These are phyloP conservation scores for Termitomyces sp. DNA, from an alignment of 768 basidiomycete genomes.

Conservation along the genomic window DNA sequence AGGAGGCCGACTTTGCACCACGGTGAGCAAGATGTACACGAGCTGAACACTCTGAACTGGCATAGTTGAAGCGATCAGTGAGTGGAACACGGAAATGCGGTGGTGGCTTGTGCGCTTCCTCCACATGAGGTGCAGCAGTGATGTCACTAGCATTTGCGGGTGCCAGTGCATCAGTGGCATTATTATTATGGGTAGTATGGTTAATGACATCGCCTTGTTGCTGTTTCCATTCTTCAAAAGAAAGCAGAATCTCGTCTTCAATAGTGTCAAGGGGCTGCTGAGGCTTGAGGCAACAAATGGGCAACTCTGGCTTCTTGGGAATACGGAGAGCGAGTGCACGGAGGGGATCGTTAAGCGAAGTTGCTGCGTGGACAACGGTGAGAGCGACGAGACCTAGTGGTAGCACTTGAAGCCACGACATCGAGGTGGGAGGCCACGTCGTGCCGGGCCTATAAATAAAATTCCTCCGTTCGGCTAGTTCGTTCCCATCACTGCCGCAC, in stretches of 20 bases:
- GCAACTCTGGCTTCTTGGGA: constrained; percentile 47
- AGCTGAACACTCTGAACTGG: constrained; percentile 88
- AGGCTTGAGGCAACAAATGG: constrained; percentile 67
- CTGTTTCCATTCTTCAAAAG: constrained; percentile 87
- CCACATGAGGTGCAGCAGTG: constrained; percentile 17
- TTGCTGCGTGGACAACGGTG: constrained; percentile 11
- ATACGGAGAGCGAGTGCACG: constrained; percentile 45
- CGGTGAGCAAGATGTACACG: constrained; percentile 83
- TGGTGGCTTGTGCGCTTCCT: constrained; percentile 27
- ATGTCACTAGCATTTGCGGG: constrained; percentile 16
- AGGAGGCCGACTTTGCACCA: constrained; percentile 73
- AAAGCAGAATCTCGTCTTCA: constrained; percentile 64
- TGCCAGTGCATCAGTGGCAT: constrained; percentile 5
- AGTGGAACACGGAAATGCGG: constrained; percentile 71
- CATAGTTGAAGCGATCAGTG: constrained; percentile 92
- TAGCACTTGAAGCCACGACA: constrained; percentile 12
- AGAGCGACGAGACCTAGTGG: constrained; percentile 8
- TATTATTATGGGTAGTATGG: constrained; percentile 25
- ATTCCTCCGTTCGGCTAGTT: neutral
- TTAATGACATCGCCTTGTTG: constrained; percentile 34
- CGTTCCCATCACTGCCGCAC: neutral
- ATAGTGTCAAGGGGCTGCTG: constrained; percentile 38
- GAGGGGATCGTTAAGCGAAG: constrained; percentile 54
- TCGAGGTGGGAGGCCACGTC: constrained; percentile 9
- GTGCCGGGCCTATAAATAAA: constrained; percentile 5